phyloP scores from a whole-genome alignment of 2,329 filamentous ascomycete species.

The Epichloe gansuensis region DNA sequence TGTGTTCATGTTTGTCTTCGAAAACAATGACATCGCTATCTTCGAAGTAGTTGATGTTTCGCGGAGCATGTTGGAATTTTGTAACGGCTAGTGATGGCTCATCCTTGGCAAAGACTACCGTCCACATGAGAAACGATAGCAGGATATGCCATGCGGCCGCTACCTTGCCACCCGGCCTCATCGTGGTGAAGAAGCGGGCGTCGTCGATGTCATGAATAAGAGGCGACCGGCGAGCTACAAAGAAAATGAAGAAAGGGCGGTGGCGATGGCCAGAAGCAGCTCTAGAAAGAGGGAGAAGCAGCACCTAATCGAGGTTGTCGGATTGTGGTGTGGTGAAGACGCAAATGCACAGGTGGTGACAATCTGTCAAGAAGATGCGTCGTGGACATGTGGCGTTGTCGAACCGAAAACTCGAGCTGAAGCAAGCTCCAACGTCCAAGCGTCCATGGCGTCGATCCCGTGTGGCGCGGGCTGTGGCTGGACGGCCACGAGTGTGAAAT shows the following conservation, averaged over 20 bases:
- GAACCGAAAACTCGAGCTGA: not conserved
- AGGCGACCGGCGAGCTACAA: not conserved
- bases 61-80: constrained; percentile 53
- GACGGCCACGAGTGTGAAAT: not conserved
- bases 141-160: constrained; percentile 36
- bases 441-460: not conserved
- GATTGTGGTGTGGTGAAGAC: not conserved
- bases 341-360: not conserved
- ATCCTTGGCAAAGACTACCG: constrained; percentile 40
- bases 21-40: constrained; percentile 74
- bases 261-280: not conserved
- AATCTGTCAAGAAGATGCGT: not conserved
- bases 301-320: not conserved
- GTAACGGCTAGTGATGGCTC: constrained; percentile 54
- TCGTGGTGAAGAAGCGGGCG: constrained; percentile 29
- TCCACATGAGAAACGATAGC: constrained; percentile 35
- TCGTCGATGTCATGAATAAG: constrained; percentile 30
- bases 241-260: not conserved
- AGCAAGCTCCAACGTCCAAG: not conserved
- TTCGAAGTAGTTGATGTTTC: constrained; percentile 77
- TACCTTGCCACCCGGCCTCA: constrained; percentile 41
- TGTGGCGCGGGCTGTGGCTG: constrained; percentile 3
- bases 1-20: constrained; percentile 50
- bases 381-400: constrained; percentile 2
- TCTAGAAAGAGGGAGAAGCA: not conserved